phyloP scores from a whole-genome alignment of 768 basidiomycete species.

The Tricholoma sp. region DNA sequence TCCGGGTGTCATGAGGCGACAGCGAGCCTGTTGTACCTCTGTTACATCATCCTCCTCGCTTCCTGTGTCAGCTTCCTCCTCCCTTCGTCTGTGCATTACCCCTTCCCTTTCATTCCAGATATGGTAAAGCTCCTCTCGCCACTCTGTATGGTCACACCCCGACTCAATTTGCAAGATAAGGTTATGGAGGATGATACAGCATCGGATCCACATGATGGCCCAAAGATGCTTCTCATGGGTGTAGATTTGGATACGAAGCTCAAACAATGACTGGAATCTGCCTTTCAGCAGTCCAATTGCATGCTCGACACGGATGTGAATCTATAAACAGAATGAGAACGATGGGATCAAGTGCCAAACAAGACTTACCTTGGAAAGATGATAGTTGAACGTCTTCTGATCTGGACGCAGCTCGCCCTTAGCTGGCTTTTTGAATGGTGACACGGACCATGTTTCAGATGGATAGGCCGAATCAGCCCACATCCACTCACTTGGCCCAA shows the following conservation, averaged over 20 bases:
- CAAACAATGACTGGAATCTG: constrained; percentile 19
- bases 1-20: not conserved
- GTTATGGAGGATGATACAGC: constrained; percentile 16
- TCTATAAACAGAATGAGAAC: constrained; percentile 1
- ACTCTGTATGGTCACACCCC: not conserved
- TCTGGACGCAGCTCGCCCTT: constrained; percentile 7
- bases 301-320: constrained; percentile 18
- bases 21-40: not conserved
- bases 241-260: constrained; percentile 14
- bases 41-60: not conserved
- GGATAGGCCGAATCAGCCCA: constrained; percentile 32
- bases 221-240: constrained; percentile 8
- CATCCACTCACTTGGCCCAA: constrained; percentile 21
- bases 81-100: not conserved
- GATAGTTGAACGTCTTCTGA: constrained; percentile 8
- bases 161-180: constrained; percentile 11
- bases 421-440: constrained; percentile 3
- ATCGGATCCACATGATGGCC: constrained; percentile 13
- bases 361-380: constrained; percentile 11
- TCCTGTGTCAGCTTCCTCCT: not conserved
- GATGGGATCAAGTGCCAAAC: not conserved
- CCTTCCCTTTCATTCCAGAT: not conserved
- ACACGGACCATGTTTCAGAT: not conserved
- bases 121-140: not conserved
- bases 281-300: constrained; percentile 24